Base-by-base conservation (phyloP, 768 basidiomycete species). In the Phanerochaete carnosa region DNA sequence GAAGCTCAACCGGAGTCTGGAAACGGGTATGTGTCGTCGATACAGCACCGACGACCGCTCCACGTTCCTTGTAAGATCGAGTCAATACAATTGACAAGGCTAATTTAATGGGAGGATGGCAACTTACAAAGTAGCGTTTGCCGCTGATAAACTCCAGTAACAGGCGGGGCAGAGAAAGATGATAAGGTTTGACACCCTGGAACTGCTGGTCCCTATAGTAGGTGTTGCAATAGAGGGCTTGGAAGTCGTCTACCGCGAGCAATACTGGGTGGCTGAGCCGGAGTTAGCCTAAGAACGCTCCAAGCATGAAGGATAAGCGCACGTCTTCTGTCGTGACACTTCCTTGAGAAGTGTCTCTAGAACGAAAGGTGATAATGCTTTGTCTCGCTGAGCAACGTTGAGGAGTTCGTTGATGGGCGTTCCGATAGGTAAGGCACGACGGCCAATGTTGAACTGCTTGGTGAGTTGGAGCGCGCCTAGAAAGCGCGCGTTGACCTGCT, bases 231-330 rank as follows among this genome's bases (percentile, higher is more conserved):
- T 91, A 94, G 26, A 97, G 72, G 0, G 92, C 81, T 71, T 96
- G 95, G 71, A 92, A 85, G 66, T 96, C 94, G 64, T 97, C 95
- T 1, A 95, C 78, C 0, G 94, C 94, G 30, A 95, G 75, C 6
- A 97, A 70, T 1, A 96, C 89, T 0, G 93, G 93, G 66, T 79
- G 76, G 46, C 92, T 94, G 60, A 11, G 56, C 23, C 15, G 45
- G 29, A 43, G 16, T 47, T 11, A 19, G 37, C 6, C 47, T 32
- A 3, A 45, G 28, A 25, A n/a, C 12, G 12, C 13, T 5, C 19
- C 28, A 15, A 4, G 22, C 26, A 57, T 30, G 16, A 39, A 43
- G 11, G n/a, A 43, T 6, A 72, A 4, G 52, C 84, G 65, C 58
- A 94, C 89, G 79, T 69, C 1, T 77, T 84, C 68, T 95, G 94